Base-by-base conservation (phyloP, 2,329 filamentous ascomycete species). In the Fusarium pseudocircinatum region DNA sequence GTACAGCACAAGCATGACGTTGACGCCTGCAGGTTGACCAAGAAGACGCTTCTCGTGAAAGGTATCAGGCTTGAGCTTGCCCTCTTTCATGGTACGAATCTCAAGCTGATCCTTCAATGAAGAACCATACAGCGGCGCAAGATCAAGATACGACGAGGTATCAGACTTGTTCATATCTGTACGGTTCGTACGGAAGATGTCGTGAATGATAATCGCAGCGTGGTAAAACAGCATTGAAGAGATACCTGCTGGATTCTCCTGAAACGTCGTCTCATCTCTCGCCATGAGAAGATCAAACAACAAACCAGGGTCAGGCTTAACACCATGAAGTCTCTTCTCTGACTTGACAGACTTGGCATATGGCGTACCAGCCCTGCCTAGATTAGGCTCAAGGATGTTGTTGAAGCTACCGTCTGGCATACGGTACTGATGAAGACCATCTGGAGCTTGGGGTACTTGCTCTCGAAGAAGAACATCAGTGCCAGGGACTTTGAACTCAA, bases 201-300 rank as follows among this genome's bases (percentile, higher is more conserved):
- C 81, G 30, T 82, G 81, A 18, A 82, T 82, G 58, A 81, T 81
- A 76, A 95, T 92, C 12, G 91, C 90, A 0, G 92, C 93, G 47
- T 93, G 84, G 73, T 94, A 94, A 80, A 94, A 94, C 22, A 95
- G 83, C 82, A 94, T 90, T 75, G 90, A 92, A 0, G 92, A 94
- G 44, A 95, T 90, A n/a, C 89, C 88, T 57, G 92, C 92, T 0
- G 91, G 90, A 78, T 94, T 93, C 61, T 90, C 85, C 69, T 89
- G 86, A 69, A 89, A 89, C n/a, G 75, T 77, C 1, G 75, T 63
- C 37, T 84, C 82, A 42, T 83, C 83, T 32, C 92, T 87, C 22
- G 88, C 89, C 85, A 94, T 88, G 32, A 93, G 78, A 28, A 87
- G 88, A 79, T 94, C 92, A 67, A 94, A 94, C 7, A 94, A 83